Evolutionary conservation across 805 yeast species (phyloP).

Genomic region (Saccharomycopsis babjevae): DNA sequence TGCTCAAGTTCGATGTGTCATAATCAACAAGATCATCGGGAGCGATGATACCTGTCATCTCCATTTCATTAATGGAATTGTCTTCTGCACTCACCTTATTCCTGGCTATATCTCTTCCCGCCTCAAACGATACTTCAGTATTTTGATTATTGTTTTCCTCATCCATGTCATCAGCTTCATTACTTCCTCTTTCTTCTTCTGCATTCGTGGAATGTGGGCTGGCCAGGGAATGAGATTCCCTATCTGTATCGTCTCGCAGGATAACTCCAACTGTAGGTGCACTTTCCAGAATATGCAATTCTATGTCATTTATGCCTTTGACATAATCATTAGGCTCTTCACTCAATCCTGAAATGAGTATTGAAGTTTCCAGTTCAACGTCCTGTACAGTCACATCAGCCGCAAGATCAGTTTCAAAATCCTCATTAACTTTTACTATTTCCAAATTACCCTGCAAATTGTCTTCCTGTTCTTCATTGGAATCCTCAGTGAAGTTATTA

Average conservation of each 20-base stretch:
- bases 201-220: neutral
- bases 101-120: neutral
- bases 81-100: neutral
- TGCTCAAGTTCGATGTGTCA: neutral
- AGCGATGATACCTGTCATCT: neutral
- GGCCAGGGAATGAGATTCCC: neutral
- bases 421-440: neutral
- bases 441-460: neutral
- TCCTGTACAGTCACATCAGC: neutral
- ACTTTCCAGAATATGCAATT: too few relatives aligned
- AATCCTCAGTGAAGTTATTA: neutral
- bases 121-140: neutral
- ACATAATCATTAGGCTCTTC: too few relatives aligned
- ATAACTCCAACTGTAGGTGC: too few relatives aligned
- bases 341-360: too few relatives aligned
- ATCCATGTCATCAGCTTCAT: neutral
- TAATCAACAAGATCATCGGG: neutral
- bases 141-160: neutral
- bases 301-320: too few relatives aligned
- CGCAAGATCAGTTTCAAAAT: neutral
- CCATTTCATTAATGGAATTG: neutral
- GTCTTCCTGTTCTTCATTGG: neutral
- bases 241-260: neutral
- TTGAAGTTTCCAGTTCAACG: too few relatives aligned
- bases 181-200: neutral